These are phyloP conservation scores for Colletotrichum karsti DNA, from an alignment of 2,329 filamentous ascomycete genomes.

Conservation along the genomic window DNA sequence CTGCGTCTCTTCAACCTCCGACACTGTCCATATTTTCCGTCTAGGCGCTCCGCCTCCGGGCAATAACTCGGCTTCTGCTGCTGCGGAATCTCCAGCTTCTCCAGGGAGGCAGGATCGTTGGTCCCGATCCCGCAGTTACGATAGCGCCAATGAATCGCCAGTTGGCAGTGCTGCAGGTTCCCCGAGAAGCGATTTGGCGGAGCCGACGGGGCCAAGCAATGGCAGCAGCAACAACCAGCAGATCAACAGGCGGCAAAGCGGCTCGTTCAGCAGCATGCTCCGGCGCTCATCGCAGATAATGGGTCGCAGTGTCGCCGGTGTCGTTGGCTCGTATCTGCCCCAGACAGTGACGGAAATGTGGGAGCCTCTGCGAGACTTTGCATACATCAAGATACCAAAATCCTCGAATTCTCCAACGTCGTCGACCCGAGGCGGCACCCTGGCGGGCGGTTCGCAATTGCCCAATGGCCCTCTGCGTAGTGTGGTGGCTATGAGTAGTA, in stretches of 20 bases:
- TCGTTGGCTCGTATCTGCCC: conserved; percentile 90
- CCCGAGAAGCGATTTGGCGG: conserved; percentile 57
- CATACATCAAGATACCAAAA: conserved; percentile 92
- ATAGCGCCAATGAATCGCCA: conserved; percentile 64
- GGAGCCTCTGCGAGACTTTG: conserved; percentile 95
- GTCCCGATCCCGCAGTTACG: conserved; percentile 61
- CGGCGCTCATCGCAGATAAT: conserved; percentile 96
- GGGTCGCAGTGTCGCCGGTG: conserved; percentile 86
- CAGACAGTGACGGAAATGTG: conserved; percentile 97
- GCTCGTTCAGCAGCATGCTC: conserved; percentile 88
- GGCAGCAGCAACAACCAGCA: conserved; percentile 37
- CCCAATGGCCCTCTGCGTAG: conserved; percentile 71
- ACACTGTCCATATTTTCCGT: conserved; percentile 97
- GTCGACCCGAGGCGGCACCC: background rate
- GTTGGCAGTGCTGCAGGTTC: conserved; percentile 49
- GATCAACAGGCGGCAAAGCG: conserved; percentile 63
- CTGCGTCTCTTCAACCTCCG: conserved; percentile 94
- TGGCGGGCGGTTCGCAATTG: conserved; percentile 28
- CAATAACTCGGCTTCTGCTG: conserved; percentile 41
- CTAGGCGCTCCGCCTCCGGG: conserved; percentile 61
- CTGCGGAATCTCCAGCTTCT: conserved; percentile 48
- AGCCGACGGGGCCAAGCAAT: conserved; percentile 40
- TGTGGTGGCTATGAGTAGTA: conserved; percentile 97
- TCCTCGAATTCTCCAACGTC: conserved; percentile 43
- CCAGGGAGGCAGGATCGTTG: conserved; percentile 57